Evolutionary conservation across 345 rosid species (phyloP).

Genomic region (Eucalyptus regnans): DNA sequence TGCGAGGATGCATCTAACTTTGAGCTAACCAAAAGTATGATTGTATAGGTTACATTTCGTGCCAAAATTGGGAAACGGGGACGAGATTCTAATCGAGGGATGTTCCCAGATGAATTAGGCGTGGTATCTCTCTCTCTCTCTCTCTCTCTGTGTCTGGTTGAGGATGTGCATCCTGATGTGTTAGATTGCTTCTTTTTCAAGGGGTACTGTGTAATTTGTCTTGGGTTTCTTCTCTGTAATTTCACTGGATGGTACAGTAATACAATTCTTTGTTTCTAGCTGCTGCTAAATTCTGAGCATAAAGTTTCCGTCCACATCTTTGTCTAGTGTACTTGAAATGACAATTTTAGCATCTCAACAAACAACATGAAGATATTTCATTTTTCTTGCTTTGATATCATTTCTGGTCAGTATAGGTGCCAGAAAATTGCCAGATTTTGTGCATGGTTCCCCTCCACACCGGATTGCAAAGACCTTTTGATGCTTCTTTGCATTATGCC

Average conservation of each 20-base stretch:
- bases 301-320: not conserved
- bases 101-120: conserved; percentile 81
- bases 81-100: conserved; percentile 45
- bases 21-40: conserved; percentile 1
- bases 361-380: not conserved
- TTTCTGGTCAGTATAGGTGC: not conserved
- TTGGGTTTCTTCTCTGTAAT: not conserved
- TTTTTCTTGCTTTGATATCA: not conserved
- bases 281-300: not conserved
- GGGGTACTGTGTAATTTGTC: not conserved
- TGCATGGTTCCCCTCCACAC: not conserved
- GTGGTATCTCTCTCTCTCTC: conserved; percentile 41
- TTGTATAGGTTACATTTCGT: conserved; percentile 81
- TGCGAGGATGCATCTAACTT: not conserved
- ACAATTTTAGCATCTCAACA: not conserved
- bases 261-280: not conserved
- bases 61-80: conserved; percentile 81
- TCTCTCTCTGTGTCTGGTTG: not conserved
- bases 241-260: not conserved
- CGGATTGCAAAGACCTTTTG: not conserved
- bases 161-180: not conserved
- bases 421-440: not conserved
- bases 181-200: not conserved
- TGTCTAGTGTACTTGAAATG: not conserved
- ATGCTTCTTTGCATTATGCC: not conserved